Evolutionary conservation across 768 basidiomycete genomes (phyloP).

Genomic region (Tricholoma furcatifolium): DNA sequence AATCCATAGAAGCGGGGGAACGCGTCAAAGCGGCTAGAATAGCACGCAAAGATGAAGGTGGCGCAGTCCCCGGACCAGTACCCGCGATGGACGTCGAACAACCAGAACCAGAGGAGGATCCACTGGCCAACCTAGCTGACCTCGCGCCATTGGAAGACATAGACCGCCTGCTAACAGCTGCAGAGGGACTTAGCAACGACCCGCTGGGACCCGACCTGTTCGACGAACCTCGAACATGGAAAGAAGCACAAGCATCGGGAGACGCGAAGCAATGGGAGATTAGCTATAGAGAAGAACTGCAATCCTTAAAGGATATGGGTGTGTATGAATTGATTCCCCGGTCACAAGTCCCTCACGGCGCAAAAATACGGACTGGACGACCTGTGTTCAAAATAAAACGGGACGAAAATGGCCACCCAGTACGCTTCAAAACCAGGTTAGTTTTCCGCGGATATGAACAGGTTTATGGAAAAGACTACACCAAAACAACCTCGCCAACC

Average conservation of each 20-base stretch:
- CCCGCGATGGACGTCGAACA: neutral
- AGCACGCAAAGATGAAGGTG: neutral
- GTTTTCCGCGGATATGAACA: too few relatives aligned
- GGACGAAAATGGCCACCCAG: too few relatives aligned
- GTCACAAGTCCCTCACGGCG: neutral
- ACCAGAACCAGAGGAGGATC: neutral
- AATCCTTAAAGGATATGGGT: too few relatives aligned
- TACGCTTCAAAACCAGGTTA: too few relatives aligned
- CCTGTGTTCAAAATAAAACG: too few relatives aligned
- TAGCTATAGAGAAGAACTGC: too few relatives aligned
- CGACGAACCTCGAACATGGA: neutral
- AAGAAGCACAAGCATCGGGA: too few relatives aligned
- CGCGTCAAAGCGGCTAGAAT: neutral
- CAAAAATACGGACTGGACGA: neutral
- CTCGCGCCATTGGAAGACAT: neutral
- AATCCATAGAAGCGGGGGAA: neutral
- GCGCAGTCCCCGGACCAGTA: neutral
- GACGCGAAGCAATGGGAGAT: conserved; percentile 2
- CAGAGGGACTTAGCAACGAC: neutral
- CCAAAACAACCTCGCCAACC: too few relatives aligned
- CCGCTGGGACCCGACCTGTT: neutral
- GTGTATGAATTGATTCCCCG: conserved; percentile 5
- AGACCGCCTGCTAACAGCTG: neutral
- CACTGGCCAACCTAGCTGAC: too few relatives aligned
- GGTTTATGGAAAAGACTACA: too few relatives aligned